Evolutionary conservation across 2,329 filamentous ascomycete species (phyloP), one percentile per base, ranked within the genome.

Genomic region (Cryphonectria carpinicola): DNA sequence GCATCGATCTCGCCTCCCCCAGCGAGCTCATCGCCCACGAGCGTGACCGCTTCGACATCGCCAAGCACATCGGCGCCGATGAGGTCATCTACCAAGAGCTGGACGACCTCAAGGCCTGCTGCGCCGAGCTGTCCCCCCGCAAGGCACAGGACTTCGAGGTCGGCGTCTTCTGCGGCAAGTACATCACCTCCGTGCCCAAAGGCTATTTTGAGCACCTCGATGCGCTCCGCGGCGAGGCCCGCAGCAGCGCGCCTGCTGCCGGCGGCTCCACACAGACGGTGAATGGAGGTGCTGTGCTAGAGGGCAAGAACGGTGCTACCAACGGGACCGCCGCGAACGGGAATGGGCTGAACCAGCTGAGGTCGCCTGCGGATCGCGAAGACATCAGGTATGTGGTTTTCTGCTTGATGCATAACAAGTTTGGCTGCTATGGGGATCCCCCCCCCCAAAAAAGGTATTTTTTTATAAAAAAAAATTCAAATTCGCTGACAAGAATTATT

Each of bases 131-230:
- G 4, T 90, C 89, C 72, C 86, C 89, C 66, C 82, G 87, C 69
- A 81, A 87, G 72, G 82, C 84, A 46, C 79, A 81, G 49, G 78
- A 88, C 76, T 98, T 98, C 75, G 95, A 98, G 79, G 90, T 97
- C 2, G 95, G 95, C 68, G 95, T 98, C 11, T 98, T 98, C 83
- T 94, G 90, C 77, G 95, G 95, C 62, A 89, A 90, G 74, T 98
- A 98, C 80, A 86, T 93, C 72, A 98, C 95, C 0, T 89, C 89
- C 0, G 92, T 98, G 1, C 88, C 91, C 1, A 87, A 90, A 8
- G 90, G 88, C 52, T 98, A 98, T 82, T 96, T 98, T 75, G 89
- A 93, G 74, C 93, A 94, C 76, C 85, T 97, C 6, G 91, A 93
- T 80, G 84, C 86, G 71, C 81, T 94, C 25, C 86, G 93, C 67